Conservation (phyloP, 306 rosid genomes). For the Prunus fruticosa region DNA sequence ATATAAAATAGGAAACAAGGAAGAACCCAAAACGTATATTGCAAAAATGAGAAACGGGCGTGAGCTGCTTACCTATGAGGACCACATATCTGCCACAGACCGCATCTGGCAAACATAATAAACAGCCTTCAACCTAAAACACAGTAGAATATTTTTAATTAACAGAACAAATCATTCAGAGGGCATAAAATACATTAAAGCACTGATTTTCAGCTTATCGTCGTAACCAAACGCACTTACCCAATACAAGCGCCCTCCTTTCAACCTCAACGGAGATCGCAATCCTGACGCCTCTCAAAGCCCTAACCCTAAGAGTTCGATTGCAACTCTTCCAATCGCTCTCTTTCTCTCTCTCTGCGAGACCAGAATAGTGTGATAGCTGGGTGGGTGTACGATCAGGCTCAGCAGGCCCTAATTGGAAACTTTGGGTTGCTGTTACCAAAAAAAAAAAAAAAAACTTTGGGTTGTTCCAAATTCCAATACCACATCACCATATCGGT, state of each 20-base stretch:
- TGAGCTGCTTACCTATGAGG: conserved; percentile 42
- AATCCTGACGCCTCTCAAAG: neutral
- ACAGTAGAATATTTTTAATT: neutral
- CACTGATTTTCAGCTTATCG: neutral
- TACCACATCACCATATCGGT: neutral
- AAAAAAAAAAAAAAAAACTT: no score
- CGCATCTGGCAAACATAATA: conserved; percentile 42
- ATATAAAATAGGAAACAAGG: neutral
- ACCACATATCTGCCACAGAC: conserved; percentile 36
- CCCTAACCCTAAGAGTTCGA: neutral
- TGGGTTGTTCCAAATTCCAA: neutral
- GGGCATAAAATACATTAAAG: neutral
- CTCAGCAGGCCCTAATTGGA: conserved; percentile 2
- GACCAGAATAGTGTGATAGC: neutral
- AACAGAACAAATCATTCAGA: neutral
- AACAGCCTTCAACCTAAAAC: conserved; percentile 38
- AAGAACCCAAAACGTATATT: neutral
- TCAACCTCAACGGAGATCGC: conserved; percentile 1
- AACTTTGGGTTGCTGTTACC: neutral
- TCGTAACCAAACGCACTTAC: neutral
- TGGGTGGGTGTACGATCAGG: neutral
- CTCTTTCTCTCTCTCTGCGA: neutral
- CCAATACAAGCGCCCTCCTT: conserved; percentile 3
- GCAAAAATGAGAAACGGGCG: conserved; percentile 17
- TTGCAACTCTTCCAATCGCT: neutral